A percentile compares a stretch with the other conserved stretches of the same genome.
These are phyloP conservation scores for Globisporangium perplexum DNA, from an alignment of 352 stramenopile genomes.

Conservation along the genomic window DNA sequence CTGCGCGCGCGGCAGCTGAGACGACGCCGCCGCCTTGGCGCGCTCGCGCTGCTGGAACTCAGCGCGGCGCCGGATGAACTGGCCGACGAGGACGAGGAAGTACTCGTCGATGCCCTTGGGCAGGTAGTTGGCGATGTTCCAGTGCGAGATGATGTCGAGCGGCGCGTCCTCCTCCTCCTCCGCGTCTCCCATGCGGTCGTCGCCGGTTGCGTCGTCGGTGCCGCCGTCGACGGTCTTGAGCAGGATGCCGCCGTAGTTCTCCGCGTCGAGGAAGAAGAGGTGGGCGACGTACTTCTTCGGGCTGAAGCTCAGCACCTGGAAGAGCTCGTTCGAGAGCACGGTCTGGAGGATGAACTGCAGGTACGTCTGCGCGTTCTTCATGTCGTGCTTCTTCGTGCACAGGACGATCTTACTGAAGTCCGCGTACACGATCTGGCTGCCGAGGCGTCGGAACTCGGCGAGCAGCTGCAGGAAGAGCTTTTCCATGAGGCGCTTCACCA, in stretches of 20 bases:
- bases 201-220: not conserved
- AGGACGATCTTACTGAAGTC: conserved; percentile 74
- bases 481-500: conserved; percentile 95
- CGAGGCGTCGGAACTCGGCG: conserved; percentile 91
- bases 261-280: conserved; percentile 93
- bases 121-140: conserved; percentile 87
- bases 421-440: conserved; percentile 92
- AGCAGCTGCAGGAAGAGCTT: conserved; percentile 92
- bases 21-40: conserved; percentile 6
- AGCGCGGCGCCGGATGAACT: conserved; percentile 76
- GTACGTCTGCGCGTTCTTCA: conserved; percentile 91
- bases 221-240: conserved; percentile 27
- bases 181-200: conserved; percentile 16
- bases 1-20: not conserved
- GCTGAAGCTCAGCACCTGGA: conserved; percentile 74
- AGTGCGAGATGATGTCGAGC: conserved; percentile 78
- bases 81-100: conserved; percentile 85
- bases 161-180: conserved; percentile 22
- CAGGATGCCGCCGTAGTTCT: conserved; percentile 94
- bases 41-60: conserved; percentile 44
- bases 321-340: conserved; percentile 78
- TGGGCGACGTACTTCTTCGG: conserved; percentile 87
- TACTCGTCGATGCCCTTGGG: conserved; percentile 81
- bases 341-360: conserved; percentile 94
- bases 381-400: conserved; percentile 56